phyloP scores from a whole-genome alignment of 2,329 filamentous ascomycete species.

The Alternaria angustiovoidea region DNA sequence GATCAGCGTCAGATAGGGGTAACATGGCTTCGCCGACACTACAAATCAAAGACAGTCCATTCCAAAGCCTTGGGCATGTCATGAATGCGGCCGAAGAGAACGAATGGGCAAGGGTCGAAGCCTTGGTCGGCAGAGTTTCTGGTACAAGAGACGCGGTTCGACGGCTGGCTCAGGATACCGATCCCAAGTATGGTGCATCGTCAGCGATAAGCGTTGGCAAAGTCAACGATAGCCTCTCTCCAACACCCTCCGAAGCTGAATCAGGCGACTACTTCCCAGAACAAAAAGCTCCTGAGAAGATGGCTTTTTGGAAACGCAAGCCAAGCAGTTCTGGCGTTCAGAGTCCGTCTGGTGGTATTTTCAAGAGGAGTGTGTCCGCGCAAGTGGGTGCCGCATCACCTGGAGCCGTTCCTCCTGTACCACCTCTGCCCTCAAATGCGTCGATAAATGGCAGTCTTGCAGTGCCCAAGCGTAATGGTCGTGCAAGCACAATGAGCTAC shows the following conservation, averaged over 20 bases:
- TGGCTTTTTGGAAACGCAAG: conserved; percentile 93
- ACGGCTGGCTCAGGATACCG: conserved; percentile 84
- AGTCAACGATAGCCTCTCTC: conserved; percentile 42
- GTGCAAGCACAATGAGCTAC: conserved; percentile 51
- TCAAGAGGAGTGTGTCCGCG: conserved; percentile 61
- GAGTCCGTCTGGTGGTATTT: conserved; percentile 54
- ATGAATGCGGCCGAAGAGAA: conserved; percentile 68
- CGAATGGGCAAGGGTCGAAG: conserved; percentile 88
- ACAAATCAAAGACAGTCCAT: conserved; percentile 37
- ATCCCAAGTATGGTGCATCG: conserved; percentile 64
- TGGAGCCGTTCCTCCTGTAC: conserved; percentile 44
- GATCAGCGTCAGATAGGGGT: conserved; percentile 48
- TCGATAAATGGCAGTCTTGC: conserved; percentile 39
- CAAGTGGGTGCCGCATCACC: conserved; percentile 61
- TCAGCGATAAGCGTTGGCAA: conserved; percentile 45
- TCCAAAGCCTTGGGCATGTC: conserved; percentile 26
- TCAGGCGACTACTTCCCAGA: conserved; percentile 64
- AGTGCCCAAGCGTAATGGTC: conserved; percentile 47
- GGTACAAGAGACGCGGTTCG: conserved; percentile 89
- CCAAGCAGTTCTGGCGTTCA: conserved; percentile 62
- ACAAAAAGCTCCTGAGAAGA: conserved; percentile 62
- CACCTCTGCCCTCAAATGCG: conserved; percentile 45
- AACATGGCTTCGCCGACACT: conserved; percentile 39
- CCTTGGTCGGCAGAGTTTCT: conserved; percentile 83
- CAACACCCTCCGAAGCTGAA: conserved; percentile 55